Base-by-base conservation (phyloP, 257 asterid species). In the Buddleja alternifolia region DNA sequence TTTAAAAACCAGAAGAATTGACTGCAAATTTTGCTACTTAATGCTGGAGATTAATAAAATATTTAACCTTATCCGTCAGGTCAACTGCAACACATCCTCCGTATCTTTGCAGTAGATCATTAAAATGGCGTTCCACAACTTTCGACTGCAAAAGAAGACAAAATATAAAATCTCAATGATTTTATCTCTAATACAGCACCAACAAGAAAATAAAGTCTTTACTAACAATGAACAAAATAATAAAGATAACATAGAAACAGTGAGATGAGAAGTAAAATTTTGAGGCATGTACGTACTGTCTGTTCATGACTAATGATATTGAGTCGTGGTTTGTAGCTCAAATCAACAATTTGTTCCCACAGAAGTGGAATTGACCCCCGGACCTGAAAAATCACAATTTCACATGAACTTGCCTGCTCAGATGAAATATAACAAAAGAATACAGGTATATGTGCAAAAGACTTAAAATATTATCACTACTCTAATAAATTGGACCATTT, bases 311-410 rank as follows among this genome's bases (percentile, higher is more conserved):
- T 61, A 50, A 94, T 84, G 71, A 91, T 60, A 62, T 82, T 88
- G 56, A 94, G 96, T 41, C 77, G 88, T 39, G 99, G 99, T 75
- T 87, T 94, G 76, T 94, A 94, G 88, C 99, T 94, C 93, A 94
- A 80, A 80, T 94, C 97, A 77, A 89, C 97, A 83, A 94, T 94
- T 80, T 94, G 97, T 87, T 94, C 99, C 99, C 99, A 91, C 19
- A 94, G 76, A 40, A 91, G 95, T 63, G 99, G 99, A 77, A 94
- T 86, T 58, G 97, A 94, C 67, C 97, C 97, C 73, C 99, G 85
- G 66, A 89, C 86, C 99, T 94, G 96, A 73, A 73, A 29, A 73
- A 70, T 36, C 75, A 75, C 45, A 75, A 53, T 60, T 46, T 32
- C 65, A 29, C 51, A 54, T 54, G 47, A 73, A 73, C 72, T 69